Conservation (phyloP, 83 land plant genomes). For the Thuja plicata region DNA sequence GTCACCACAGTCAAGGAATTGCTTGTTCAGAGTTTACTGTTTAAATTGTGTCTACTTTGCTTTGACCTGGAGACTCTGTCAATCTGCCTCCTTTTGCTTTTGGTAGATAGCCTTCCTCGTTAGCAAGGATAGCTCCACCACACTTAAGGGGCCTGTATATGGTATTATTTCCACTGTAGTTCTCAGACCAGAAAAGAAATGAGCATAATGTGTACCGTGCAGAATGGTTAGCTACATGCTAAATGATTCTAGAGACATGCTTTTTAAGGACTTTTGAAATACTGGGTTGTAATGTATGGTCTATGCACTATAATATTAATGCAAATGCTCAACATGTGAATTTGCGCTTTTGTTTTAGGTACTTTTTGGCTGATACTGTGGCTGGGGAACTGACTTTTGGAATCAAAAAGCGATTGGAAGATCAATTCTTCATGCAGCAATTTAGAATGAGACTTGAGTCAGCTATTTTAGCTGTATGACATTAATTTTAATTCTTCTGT, state of each 20-base stretch:
- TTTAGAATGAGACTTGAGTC: conserved; percentile 68
- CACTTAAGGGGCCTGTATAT: too few relatives aligned
- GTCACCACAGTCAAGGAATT: too few relatives aligned
- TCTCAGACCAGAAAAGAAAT: neutral
- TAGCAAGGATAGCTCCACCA: too few relatives aligned
- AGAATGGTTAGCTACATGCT: neutral
- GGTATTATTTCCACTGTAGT: neutral
- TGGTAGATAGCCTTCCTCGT: too few relatives aligned
- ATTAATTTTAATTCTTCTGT: conserved; percentile 11
- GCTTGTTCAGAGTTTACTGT: too few relatives aligned
- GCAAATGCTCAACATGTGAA: neutral
- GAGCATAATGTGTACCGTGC: neutral
- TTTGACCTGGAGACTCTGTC: too few relatives aligned
- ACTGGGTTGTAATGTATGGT: neutral
- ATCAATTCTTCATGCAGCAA: conserved; percentile 50
- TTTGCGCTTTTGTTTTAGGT: conserved; percentile 38
- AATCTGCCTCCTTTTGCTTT: too few relatives aligned
- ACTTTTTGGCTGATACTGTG: conserved; percentile 80
- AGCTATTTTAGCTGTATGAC: conserved; percentile 74
- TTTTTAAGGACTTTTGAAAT: neutral
- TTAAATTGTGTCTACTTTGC: too few relatives aligned
- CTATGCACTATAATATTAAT: neutral
- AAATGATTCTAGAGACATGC: neutral
- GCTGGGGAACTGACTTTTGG: conserved; percentile 95
- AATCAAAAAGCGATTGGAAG: conserved; percentile 67